Conservation (phyloP, 345 rosid genomes). For the Eucalyptus sp. region DNA sequence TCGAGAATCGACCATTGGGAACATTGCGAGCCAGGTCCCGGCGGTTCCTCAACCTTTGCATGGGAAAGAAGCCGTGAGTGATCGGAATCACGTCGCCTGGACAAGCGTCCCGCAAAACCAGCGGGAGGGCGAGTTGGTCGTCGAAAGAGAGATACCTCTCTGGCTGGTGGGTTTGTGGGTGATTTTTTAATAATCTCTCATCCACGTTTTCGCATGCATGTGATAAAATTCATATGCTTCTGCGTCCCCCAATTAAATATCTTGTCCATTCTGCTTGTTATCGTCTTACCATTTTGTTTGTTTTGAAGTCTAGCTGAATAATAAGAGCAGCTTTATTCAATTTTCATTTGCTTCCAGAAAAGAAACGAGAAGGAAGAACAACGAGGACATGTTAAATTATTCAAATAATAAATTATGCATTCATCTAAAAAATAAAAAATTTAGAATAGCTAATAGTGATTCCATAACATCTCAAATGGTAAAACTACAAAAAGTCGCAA, state of each 20-base stretch:
- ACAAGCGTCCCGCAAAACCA: slow-evolving; percentile 58
- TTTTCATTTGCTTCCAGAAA: no score
- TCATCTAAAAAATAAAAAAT: rapidly evolving
- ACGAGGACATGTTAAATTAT: not conserved
- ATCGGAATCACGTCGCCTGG: slow-evolving; percentile 55
- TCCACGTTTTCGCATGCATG: not conserved
- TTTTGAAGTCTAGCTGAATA: no score
- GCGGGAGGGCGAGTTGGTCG: slow-evolving; percentile 71
- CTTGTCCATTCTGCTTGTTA: not conserved
- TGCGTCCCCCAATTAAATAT: not conserved
- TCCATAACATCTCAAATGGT: no score
- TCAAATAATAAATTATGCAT: no score
- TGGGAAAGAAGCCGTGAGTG: slow-evolving; percentile 7
- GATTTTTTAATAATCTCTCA: not conserved
- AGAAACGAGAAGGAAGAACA: no score
- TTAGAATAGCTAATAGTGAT: no score
- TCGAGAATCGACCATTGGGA: slow-evolving; percentile 1
- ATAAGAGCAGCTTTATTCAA: no score
- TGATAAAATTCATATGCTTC: not conserved
- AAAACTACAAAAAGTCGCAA: rapidly evolving
- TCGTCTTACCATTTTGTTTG: not conserved
- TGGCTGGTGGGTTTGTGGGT: slow-evolving; percentile 61
- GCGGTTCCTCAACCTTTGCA: not conserved
- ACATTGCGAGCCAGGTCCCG: slow-evolving; percentile 13
- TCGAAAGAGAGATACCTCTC: slow-evolving; percentile 69